Conservation (phyloP, 495 filamentous ascomycete species). For the Tuber brumale region DNA sequence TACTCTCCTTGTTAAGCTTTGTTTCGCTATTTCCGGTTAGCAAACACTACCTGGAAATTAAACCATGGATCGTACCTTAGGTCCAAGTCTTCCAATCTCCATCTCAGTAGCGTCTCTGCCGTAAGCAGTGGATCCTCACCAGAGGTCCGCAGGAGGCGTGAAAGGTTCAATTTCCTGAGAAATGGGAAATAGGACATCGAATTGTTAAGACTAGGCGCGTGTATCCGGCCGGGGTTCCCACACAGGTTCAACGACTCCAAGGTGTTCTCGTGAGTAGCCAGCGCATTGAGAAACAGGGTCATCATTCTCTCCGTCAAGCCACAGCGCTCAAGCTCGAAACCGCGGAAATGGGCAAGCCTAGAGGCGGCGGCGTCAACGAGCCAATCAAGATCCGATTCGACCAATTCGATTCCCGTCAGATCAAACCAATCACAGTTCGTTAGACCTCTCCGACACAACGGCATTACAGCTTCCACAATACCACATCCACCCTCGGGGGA, state of each 20-base stretch:
- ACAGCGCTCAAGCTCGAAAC: constrained; percentile 76
- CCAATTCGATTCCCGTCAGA: constrained; percentile 75
- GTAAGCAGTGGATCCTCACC: constrained; percentile 60
- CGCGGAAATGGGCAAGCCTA: constrained; percentile 61
- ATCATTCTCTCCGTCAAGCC: constrained; percentile 58
- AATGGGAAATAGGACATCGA: constrained; percentile 61
- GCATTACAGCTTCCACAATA: constrained; percentile 71
- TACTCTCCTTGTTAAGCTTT: constrained; percentile 51
- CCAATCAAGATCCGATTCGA: constrained; percentile 68
- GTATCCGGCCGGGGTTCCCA: constrained; percentile 65
- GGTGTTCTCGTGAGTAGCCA: constrained; percentile 61
- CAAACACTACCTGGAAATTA: neutral
- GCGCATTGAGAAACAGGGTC: constrained; percentile 52
- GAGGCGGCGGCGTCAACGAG: constrained; percentile 59
- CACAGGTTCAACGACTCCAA: constrained; percentile 73
- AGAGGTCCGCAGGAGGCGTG: constrained; percentile 58
- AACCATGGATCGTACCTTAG: constrained; percentile 26
- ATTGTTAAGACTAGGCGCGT: constrained; percentile 47
- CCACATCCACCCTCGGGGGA: constrained; percentile 60
- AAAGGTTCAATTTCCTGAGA: constrained; percentile 64
- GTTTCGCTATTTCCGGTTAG: constrained; percentile 35
- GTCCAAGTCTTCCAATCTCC: constrained; percentile 66
- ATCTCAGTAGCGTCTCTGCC: constrained; percentile 60
- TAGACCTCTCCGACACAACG: constrained; percentile 62
- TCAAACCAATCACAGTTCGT: constrained; percentile 76